Percentiles rank a stretch among this genome's conserved stretches.
Conservation (phyloP, 202 grass and related monocot species). For the Saccharum hybrid region DNA sequence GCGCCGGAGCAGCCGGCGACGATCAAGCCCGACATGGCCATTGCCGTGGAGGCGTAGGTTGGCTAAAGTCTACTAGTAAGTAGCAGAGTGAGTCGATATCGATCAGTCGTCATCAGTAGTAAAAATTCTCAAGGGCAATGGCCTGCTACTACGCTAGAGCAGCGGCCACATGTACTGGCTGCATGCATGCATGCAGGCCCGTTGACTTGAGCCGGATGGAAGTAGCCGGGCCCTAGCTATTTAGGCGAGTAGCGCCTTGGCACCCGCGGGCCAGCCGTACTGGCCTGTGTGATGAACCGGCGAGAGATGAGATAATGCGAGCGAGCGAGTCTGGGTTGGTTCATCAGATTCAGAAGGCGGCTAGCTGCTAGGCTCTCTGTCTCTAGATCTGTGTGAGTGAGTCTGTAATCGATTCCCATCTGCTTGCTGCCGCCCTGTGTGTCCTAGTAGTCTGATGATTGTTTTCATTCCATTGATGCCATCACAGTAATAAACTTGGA, state of each 20-base stretch:
- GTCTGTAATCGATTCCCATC: slow-evolving; percentile 26
- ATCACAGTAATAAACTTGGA: slow-evolving; percentile 39
- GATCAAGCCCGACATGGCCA: slow-evolving; percentile 51
- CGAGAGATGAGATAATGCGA: not conserved
- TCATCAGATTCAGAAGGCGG: not conserved
- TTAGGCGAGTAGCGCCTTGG: slow-evolving; percentile 36
- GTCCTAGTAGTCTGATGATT: not conserved
- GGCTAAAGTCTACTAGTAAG: not conserved
- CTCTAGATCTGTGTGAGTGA: not conserved
- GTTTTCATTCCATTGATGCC: slow-evolving; percentile 13
- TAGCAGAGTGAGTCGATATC: not conserved
- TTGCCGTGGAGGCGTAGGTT: slow-evolving; percentile 41
- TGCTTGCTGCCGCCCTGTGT: slow-evolving; percentile 5
- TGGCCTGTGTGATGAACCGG: slow-evolving; percentile 16
- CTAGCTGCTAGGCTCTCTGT: not conserved
- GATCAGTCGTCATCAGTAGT: too few species aligned
- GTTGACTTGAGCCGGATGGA: not conserved
- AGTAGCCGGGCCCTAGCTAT: slow-evolving; percentile 22
- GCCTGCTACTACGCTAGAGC: not conserved
- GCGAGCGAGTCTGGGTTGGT: too few species aligned
- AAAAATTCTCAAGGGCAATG: not conserved
- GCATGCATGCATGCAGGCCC: slow-evolving; percentile 36
- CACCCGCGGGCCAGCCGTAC: slow-evolving; percentile 21
- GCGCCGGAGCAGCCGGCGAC: slow-evolving; percentile 6
- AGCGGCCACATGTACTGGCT: not conserved